A percentile compares a stretch with the other conserved stretches of the same genome.
phyloP scores from a whole-genome alignment of 1,139 yeast species.

The Kodamaea arcana region DNA sequence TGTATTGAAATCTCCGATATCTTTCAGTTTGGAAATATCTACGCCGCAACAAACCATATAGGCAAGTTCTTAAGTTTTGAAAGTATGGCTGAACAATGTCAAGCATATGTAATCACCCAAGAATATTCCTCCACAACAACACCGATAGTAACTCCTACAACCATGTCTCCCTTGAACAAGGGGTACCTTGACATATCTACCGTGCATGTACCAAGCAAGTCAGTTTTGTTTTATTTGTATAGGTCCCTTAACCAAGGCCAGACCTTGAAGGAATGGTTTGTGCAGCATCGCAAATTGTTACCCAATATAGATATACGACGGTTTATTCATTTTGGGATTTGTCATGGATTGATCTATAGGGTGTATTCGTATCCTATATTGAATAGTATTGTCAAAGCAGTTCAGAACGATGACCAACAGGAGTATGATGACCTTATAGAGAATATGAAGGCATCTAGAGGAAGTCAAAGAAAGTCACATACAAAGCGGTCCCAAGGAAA shows the following conservation, averaged over 20 bases:
- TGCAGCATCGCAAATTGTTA: slow-evolving; percentile 54
- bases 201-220: slow-evolving; percentile 51
- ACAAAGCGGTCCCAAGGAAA: slow-evolving; percentile 1
- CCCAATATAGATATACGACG: slow-evolving; percentile 73
- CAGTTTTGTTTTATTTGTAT: slow-evolving; percentile 70
- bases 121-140: slow-evolving; percentile 2
- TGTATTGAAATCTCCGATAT: slow-evolving; percentile 81
- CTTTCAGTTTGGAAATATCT: slow-evolving; percentile 83
- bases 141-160: slow-evolving; percentile 6
- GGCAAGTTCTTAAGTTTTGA: slow-evolving; percentile 59
- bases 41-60: slow-evolving; percentile 83
- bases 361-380: slow-evolving; percentile 73
- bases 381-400: slow-evolving; percentile 32
- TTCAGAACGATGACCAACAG: slow-evolving; percentile 27
- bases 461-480: slow-evolving; percentile 2
- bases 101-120: slow-evolving; percentile 59
- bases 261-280: slow-evolving; percentile 77
- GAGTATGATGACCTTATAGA: slow-evolving; percentile 29
- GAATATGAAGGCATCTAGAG: slow-evolving; percentile 12
- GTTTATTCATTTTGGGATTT: slow-evolving; percentile 81
- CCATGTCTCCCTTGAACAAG: slow-evolving; percentile 8
- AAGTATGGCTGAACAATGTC: slow-evolving; percentile 75
- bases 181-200: slow-evolving; percentile 3
- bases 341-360: slow-evolving; percentile 77
- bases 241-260: slow-evolving; percentile 76